Percentiles rank a stretch among this genome's conserved stretches.
Evolutionary conservation across 1,139 yeast species (phyloP).

Genomic region (Blastobotrys apis): DNA sequence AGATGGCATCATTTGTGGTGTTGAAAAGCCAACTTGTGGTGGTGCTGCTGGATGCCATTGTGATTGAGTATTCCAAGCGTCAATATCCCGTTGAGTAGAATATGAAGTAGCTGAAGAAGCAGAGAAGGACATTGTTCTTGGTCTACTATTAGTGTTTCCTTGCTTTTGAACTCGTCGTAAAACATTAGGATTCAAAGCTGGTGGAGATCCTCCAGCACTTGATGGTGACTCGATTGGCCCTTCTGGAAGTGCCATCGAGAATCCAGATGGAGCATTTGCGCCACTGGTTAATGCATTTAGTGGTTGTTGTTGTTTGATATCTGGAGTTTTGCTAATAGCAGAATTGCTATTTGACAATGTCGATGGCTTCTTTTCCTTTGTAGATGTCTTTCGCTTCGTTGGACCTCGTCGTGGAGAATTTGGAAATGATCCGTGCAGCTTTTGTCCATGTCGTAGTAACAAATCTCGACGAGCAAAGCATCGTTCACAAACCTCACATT

Average conservation of each 20-base stretch:
- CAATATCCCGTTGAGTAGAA: constrained; percentile 47
- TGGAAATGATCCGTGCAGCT: constrained; percentile 62
- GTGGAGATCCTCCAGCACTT: constrained; percentile 10
- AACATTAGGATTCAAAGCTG: constrained; percentile 19
- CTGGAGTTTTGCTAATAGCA: constrained; percentile 11
- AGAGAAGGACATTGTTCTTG: constrained; percentile 51
- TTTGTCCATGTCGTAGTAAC: constrained; percentile 88
- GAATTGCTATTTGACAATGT: no score
- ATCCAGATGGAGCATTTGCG: constrained; percentile 8
- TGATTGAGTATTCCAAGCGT: constrained; percentile 29
- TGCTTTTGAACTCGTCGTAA: constrained; percentile 17
- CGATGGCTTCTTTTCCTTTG: constrained; percentile 11
- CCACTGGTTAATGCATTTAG: neutral
- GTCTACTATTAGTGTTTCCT: constrained; percentile 9
- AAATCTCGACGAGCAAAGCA: constrained; percentile 91
- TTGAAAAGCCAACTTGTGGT: constrained; percentile 68
- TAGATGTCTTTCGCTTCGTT: constrained; percentile 13
- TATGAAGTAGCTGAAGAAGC: constrained; percentile 75
- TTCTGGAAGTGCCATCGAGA: constrained; percentile 4
- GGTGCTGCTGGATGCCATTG: constrained; percentile 40
- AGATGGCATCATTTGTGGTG: constrained; percentile 58
- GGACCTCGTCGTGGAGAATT: constrained; percentile 23
- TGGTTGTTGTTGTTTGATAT: neutral
- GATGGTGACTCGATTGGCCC: constrained; percentile 3
- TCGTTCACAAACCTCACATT: constrained; percentile 94